Percentiles rank a stretch among this genome's conserved stretches.
Conservation (phyloP, 495 filamentous ascomycete species). For the Podospora fimiseda region DNA sequence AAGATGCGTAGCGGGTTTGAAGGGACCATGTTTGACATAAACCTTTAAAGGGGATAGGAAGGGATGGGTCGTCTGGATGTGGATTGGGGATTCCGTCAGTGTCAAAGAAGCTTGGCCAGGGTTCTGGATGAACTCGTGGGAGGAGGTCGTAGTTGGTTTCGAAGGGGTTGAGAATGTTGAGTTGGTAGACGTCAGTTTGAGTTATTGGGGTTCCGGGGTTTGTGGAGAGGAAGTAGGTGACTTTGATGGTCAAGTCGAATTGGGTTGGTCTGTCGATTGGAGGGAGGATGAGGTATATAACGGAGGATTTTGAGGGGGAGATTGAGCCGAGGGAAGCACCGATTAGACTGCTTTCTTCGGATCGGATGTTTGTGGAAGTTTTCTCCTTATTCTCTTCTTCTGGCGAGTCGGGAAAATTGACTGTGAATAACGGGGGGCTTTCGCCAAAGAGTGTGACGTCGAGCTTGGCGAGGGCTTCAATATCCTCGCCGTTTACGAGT, state of each 20-base stretch:
- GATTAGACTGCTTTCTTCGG: constrained; percentile 30
- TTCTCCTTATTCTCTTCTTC: constrained; percentile 27
- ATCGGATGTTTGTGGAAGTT: constrained; percentile 15
- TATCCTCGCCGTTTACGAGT: constrained; percentile 77
- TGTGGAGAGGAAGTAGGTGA: constrained; percentile 68
- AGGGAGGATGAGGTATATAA: constrained; percentile 40
- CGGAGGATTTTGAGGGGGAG: constrained; percentile 40
- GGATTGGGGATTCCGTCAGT: constrained; percentile 29
- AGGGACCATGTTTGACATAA: constrained; percentile 75
- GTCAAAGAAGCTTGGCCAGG: constrained; percentile 83
- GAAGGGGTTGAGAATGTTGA: constrained; percentile 75
- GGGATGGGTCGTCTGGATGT: constrained; percentile 2
- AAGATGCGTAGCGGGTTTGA: constrained; percentile 63
- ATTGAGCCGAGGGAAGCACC: constrained; percentile 40
- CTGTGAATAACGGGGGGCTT: constrained; percentile 39
- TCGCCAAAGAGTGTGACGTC: constrained; percentile 64
- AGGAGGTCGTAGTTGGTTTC: constrained; percentile 81
- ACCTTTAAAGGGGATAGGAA: constrained; percentile 41
- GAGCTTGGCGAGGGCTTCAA: constrained; percentile 62
- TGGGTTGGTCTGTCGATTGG: constrained; percentile 48
- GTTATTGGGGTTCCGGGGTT: constrained; percentile 80
- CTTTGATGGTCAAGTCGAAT: constrained; percentile 64
- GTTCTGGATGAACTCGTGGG: constrained; percentile 65
- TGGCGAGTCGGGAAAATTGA: constrained; percentile 43
- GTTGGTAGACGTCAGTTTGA: constrained; percentile 56